Conservation (phyloP, 148 eudicot genomes). For the Fallopia convolvulus region DNA sequence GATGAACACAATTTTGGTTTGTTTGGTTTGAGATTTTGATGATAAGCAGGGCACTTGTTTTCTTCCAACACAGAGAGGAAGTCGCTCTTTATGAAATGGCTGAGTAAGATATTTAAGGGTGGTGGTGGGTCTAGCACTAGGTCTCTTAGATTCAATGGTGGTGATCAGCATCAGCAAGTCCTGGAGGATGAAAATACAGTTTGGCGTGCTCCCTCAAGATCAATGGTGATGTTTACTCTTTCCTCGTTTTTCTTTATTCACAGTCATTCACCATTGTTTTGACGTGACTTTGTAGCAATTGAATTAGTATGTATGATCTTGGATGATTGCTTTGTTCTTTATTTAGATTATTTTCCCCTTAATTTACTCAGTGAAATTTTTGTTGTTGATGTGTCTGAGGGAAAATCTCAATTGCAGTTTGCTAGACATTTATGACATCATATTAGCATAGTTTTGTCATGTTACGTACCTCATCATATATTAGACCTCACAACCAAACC, state of each 20-base stretch:
- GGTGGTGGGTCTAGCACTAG: constrained; percentile 42
- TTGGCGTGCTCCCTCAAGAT: constrained; percentile 66
- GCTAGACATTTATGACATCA: too few relatives aligned
- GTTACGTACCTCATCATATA: too few relatives aligned
- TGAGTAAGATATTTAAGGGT: constrained; percentile 70
- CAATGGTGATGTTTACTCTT: constrained; percentile 41
- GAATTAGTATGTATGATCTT: background rate
- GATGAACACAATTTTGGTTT: background rate
- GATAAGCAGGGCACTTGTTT: constrained; percentile 41
- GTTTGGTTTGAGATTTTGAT: background rate
- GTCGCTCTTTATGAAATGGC: constrained; percentile 79
- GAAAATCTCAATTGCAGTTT: too few relatives aligned
- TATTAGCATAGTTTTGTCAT: too few relatives aligned
- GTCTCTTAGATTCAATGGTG: constrained; percentile 23
- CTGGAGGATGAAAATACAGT: constrained; percentile 70
- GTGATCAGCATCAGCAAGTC: constrained; percentile 45
- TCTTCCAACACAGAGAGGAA: constrained; percentile 55
- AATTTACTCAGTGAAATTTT: background rate
- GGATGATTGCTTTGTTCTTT: background rate
- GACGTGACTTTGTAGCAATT: background rate
- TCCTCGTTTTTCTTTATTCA: background rate
- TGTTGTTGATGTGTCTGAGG: background rate
- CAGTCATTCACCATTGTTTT: background rate
- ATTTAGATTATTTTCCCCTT: too few relatives aligned
- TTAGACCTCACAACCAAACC: too few relatives aligned